phyloP scores from a whole-genome alignment of 305 asterid genomes.

The Fraxinus ornus region DNA sequence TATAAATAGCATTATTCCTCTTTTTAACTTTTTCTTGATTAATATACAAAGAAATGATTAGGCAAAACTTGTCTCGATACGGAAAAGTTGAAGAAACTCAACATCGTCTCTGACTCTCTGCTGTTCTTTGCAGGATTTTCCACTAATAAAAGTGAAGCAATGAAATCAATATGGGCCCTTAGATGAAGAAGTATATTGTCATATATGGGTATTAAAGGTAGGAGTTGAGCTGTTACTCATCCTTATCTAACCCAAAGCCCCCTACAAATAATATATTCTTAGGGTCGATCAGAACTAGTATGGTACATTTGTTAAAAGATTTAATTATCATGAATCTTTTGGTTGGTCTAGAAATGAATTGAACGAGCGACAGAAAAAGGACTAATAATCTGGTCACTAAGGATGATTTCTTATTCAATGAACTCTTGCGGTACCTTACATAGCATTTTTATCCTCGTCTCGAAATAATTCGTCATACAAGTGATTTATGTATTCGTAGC shows the following conservation, averaged over 20 bases:
- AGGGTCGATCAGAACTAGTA: neutral
- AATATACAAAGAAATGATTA: constrained; percentile 5
- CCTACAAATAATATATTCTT: too few species aligned
- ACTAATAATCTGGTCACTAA: neutral
- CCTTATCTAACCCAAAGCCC: neutral
- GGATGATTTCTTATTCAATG: neutral
- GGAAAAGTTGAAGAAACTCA: constrained; percentile 6
- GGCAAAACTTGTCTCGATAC: neutral
- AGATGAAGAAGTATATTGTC: neutral
- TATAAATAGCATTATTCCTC: too few species aligned
- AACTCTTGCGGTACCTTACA: too few species aligned
- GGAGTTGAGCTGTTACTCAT: neutral
- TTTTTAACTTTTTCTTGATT: neutral
- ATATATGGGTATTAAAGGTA: neutral
- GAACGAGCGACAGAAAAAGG: neutral
- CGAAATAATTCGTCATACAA: neutral
- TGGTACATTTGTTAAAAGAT: too few species aligned
- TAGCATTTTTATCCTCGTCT: neutral
- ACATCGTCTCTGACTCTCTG: constrained; percentile 25
- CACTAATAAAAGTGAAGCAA: constrained; percentile 7
- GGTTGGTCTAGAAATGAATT: neutral
- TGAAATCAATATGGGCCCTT: constrained; percentile 19
- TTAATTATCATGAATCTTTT: neutral
- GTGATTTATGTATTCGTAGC: too few species aligned
- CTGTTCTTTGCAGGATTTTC: constrained; percentile 24